A percentile compares a stretch with the other conserved stretches of the same genome.
Conservation (phyloP, 2,329 filamentous ascomycete genomes). For the Thelonectria discophora region DNA sequence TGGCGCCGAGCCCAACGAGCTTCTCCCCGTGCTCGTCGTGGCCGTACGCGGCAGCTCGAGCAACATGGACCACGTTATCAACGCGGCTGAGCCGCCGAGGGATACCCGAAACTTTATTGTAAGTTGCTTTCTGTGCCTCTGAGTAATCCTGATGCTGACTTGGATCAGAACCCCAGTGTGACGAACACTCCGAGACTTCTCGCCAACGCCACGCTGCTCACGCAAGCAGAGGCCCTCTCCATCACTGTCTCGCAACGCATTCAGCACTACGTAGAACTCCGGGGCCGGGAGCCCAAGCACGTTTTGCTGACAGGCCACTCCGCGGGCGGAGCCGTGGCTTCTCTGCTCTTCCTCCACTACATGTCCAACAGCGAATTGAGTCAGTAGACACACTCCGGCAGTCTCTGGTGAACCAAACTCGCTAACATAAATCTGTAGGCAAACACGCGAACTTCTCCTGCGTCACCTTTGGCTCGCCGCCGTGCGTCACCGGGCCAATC, state of each 20-base stretch:
- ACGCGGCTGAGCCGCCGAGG: constrained; percentile 26
- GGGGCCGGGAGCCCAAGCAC: constrained; percentile 15
- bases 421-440: constrained; percentile 15
- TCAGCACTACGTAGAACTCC: constrained; percentile 2
- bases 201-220: constrained; percentile 36
- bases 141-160: background rate
- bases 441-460: constrained; percentile 29
- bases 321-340: constrained; percentile 38
- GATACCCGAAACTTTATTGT: constrained; percentile 28
- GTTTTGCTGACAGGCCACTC: constrained; percentile 38
- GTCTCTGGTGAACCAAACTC: background rate
- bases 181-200: constrained; percentile 1
- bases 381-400: constrained; percentile 7
- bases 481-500: constrained; percentile 27
- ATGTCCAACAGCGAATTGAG: constrained; percentile 20
- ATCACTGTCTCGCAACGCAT: constrained; percentile 20
- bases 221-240: constrained; percentile 28
- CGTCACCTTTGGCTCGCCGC: constrained; percentile 36
- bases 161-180: constrained; percentile 12
- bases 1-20: background rate
- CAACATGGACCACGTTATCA: constrained; percentile 39
- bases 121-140: background rate
- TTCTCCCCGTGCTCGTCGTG: constrained; percentile 30
- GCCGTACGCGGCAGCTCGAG: constrained; percentile 35
- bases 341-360: constrained; percentile 30